A percentile compares a stretch with the other conserved stretches of the same genome.
Conservation (phyloP, 306 rosid species). For the Castanea sativa region DNA sequence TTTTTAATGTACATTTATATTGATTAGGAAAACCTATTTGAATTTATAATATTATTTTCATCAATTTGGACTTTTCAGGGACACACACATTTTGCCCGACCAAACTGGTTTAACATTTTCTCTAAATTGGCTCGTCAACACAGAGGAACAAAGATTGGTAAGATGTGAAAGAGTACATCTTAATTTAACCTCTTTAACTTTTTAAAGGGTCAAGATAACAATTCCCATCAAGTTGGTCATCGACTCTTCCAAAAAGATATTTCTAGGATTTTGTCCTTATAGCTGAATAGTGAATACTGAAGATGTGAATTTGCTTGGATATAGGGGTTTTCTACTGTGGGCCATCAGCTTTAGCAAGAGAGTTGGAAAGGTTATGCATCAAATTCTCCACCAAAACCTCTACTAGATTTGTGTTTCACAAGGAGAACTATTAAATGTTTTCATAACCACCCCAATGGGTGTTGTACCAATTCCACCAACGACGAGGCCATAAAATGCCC, state of each 20-base stretch:
- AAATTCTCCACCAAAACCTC: slow-evolving; percentile 76
- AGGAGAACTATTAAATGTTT: slow-evolving; percentile 54
- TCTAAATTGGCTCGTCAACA: slow-evolving; percentile 66
- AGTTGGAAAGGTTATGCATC: slow-evolving; percentile 64
- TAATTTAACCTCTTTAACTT: neutral
- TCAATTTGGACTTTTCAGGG: slow-evolving; percentile 43
- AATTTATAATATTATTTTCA: neutral
- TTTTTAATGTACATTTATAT: too few relatives aligned
- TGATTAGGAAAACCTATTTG: neutral
- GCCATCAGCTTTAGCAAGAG: slow-evolving; percentile 60
- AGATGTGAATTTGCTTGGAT: slow-evolving; percentile 23
- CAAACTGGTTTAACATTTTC: slow-evolving; percentile 77
- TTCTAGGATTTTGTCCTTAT: neutral
- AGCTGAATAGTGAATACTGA: slow-evolving; percentile 10
- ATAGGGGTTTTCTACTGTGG: slow-evolving; percentile 95
- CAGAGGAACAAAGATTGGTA: slow-evolving; percentile 72
- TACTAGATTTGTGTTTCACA: slow-evolving; percentile 77
- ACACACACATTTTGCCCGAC: slow-evolving; percentile 70
- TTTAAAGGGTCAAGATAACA: neutral
- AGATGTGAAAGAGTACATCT: slow-evolving; percentile 14
- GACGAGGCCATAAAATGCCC: slow-evolving; percentile 21
- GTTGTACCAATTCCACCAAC: slow-evolving; percentile 28
- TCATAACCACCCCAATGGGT: neutral
- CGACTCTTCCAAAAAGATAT: neutral
- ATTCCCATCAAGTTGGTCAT: neutral